These are phyloP conservation scores for Mucor piriformis DNA, from an alignment of 371 early-diverging fungal species.

Conservation along the genomic window DNA sequence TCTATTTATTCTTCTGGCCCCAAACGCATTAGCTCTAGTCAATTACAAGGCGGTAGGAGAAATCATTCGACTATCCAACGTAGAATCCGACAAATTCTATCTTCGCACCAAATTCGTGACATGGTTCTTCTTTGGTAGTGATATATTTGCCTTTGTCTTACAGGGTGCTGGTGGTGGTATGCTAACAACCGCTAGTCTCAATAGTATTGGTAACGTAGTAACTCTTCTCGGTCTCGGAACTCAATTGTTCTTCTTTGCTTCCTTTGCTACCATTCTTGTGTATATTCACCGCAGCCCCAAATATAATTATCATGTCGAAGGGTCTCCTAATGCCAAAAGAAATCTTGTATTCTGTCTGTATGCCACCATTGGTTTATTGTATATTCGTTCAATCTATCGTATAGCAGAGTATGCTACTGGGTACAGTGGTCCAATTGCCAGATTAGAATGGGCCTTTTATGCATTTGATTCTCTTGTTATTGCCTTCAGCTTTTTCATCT, in stretches of 20 bases:
- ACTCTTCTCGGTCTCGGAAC: constrained; percentile 14
- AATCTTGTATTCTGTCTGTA: constrained; percentile 8
- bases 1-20: constrained; percentile 37
- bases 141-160: constrained; percentile 23
- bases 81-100: constrained; percentile 14
- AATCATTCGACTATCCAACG: constrained; percentile 24
- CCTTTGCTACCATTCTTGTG: constrained; percentile 18
- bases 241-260: constrained; percentile 24
- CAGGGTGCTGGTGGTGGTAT: constrained; percentile 23
- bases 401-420: constrained; percentile 22
- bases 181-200: not conserved
- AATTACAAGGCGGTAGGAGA: constrained; percentile 47
- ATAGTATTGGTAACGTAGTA: not conserved
- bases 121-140: constrained; percentile 49
- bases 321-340: constrained; percentile 9
- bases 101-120: constrained; percentile 42
- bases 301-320: constrained; percentile 14
- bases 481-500: constrained; percentile 2
- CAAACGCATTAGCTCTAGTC: constrained; percentile 41
- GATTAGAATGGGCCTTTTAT: constrained; percentile 23
- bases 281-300: constrained; percentile 15
- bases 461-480: constrained; percentile 18
- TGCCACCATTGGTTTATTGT: constrained; percentile 13
- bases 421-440: constrained; percentile 14
- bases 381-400: constrained; percentile 24